Base-by-base conservation (phyloP, 2,329 filamentous ascomycete species). In the Hymenoscyphus fructigenus region DNA sequence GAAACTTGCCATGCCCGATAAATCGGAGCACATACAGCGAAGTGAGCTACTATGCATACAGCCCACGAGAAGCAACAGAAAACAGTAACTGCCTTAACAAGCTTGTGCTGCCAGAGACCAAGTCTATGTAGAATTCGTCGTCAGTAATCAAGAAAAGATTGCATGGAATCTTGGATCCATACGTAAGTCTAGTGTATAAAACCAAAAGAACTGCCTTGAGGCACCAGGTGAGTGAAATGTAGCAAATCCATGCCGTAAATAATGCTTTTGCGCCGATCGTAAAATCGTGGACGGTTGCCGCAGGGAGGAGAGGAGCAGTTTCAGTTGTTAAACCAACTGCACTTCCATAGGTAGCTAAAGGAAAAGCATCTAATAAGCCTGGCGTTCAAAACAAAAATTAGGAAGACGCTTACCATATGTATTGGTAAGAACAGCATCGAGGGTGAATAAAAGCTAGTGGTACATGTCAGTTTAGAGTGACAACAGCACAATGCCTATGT, bases 181-280 rank as follows among this genome's bases (percentile, higher is more conserved):
- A 62, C 60, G 60, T 62, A 15, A 62, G 34, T 6, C 60, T 47
- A 14, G 29, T 56, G 10, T 62, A 62, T 12, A 62, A 56, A 17
- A 20, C 32, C 44, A 62, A 28, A 15, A 62, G 34, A 17, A 56
- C 47, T 28, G 47, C 60, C 23, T 62, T 62, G 12, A 62, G 50
- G 6, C 9, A 17, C 60, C 60, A 62, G 10, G 50, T 62, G 28
- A 62, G 36, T 28, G 28, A 26, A 7, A 62, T 56, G n/a, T 62
- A 62, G 29, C 47, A 62, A 10, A 62, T 44, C 60, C 60, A 62
- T 23, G 60, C 60, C 9, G 20, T 9, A 23, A 62, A 62, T 28
- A 62, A 41, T 12, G 29, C 29, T n/a, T 62, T 38, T 29, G 47
- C 29, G 4, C 60, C 60, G 17, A 62, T 41, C 28, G 32, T 28